phyloP scores from a whole-genome alignment of 352 stramenopile species.

The Phytopythium delawarense region DNA sequence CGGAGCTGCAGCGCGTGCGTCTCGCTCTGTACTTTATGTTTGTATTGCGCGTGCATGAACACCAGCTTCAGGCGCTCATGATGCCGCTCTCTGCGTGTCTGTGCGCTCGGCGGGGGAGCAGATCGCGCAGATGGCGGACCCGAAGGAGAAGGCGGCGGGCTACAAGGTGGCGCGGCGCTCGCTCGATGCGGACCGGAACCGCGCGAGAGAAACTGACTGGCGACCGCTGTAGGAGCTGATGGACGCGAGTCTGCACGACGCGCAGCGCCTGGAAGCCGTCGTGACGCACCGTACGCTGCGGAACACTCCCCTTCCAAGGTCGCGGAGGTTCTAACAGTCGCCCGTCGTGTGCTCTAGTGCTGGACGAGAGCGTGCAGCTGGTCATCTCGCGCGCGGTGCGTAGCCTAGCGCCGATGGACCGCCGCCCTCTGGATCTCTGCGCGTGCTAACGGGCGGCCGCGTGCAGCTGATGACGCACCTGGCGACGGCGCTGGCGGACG shows the following conservation, averaged over 20 bases:
- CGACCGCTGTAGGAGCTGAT: slow-evolving; percentile 32
- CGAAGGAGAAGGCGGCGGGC: slow-evolving; percentile 67
- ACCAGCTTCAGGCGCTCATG: not conserved
- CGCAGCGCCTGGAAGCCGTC: slow-evolving; percentile 46
- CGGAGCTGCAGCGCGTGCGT: slow-evolving; percentile 50
- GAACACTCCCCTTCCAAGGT: no score
- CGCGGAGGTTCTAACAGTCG: not conserved
- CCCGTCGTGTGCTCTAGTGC: slow-evolving; percentile 25
- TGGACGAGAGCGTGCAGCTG: slow-evolving; percentile 74
- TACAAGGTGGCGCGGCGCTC: slow-evolving; percentile 51
- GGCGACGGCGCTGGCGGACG: slow-evolving; percentile 37
- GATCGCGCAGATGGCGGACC: slow-evolving; percentile 63
- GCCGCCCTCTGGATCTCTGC: not conserved
- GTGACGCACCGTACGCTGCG: slow-evolving; percentile 51
- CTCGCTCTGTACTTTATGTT: not conserved
- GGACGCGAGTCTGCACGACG: slow-evolving; percentile 41
- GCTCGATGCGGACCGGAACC: no score
- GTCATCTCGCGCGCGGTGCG: slow-evolving; percentile 71
- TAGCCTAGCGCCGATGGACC: not conserved
- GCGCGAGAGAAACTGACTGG: no score
- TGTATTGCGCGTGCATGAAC: no score
- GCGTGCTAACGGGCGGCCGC: no score
- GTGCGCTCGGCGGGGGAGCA: slow-evolving; percentile 12
- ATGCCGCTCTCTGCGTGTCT: not conserved
- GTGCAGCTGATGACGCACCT: slow-evolving; percentile 68